These are phyloP conservation scores for Phytophthora agathidicida DNA, from an alignment of 352 stramenopile species.

Conservation along the genomic window DNA sequence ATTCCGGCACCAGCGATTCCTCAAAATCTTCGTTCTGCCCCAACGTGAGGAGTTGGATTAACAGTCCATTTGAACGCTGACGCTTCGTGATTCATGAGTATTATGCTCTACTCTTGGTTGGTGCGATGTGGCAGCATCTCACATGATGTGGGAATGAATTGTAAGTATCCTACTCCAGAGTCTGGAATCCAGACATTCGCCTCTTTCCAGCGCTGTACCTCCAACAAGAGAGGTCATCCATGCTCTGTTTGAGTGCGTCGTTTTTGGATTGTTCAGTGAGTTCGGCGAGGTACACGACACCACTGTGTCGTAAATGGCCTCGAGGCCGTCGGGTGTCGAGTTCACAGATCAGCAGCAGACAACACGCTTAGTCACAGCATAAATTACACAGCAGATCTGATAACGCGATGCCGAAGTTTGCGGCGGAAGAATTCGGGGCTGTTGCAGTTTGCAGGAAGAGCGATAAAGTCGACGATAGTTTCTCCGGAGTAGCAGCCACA, in stretches of 20 bases:
- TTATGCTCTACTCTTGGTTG: no score
- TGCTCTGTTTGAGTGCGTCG: constrained; percentile 55
- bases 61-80: no score
- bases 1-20: no score
- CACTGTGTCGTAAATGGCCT: constrained; percentile 46
- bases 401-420: constrained; percentile 45
- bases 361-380: constrained; percentile 47
- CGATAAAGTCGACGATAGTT: constrained; percentile 36
- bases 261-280: constrained; percentile 48
- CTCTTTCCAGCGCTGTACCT: no score
- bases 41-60: no score
- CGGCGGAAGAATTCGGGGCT: background rate
- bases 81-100: no score
- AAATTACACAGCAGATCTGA: constrained; percentile 71
- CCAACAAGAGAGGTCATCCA: no score
- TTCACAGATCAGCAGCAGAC: constrained; percentile 69
- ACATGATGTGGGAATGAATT: no score
- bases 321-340: constrained; percentile 63
- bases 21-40: no score
- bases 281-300: constrained; percentile 63
- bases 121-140: no score
- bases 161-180: no score
- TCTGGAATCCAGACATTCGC: no score
- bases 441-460: constrained; percentile 36
- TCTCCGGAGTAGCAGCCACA: constrained; percentile 29